Conservation (phyloP, 2,329 filamentous ascomycete genomes). For the Furcasterigmium sp. region DNA sequence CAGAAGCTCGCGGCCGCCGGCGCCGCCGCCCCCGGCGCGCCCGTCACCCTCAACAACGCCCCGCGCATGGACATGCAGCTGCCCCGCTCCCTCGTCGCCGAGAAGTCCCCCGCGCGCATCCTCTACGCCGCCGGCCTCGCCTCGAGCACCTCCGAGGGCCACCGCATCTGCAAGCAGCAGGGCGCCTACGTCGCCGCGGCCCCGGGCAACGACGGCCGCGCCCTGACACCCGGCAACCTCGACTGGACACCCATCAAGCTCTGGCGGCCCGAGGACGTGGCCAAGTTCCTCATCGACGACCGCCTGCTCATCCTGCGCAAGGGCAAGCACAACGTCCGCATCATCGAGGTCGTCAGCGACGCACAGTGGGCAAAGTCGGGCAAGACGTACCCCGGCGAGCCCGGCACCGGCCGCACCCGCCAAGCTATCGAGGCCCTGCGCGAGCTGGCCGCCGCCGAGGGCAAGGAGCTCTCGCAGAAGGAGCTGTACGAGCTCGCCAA, state of each 20-base stretch:
- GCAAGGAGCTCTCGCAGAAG: conserved; percentile 17
- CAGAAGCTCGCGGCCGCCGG: conserved; percentile 4
- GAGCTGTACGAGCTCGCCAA: conserved; percentile 22
- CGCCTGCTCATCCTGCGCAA: conserved; percentile 55
- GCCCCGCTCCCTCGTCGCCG: conserved; percentile 49
- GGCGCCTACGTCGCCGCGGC: conserved; percentile 58
- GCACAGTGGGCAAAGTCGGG: conserved; percentile 46
- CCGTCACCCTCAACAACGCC: conserved; percentile 36
- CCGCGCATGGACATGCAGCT: conserved; percentile 52
- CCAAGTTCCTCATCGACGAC: conserved; percentile 55
- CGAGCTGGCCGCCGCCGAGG: conserved; percentile 25
- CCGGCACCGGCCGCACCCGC: conserved; percentile 42
- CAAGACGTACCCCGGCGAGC: conserved; percentile 47
- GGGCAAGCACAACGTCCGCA: conserved; percentile 58
- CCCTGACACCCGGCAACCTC: conserved; percentile 45
- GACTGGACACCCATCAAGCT: conserved; percentile 57
- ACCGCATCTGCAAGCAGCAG: conserved; percentile 48
- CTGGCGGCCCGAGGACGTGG: conserved; percentile 51
- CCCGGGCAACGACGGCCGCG: conserved; percentile 32
- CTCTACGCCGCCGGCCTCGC: conserved; percentile 56
- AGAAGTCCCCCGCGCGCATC: conserved; percentile 52
- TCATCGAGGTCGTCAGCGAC: conserved; percentile 55
- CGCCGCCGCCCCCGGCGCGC: conserved; percentile 11
- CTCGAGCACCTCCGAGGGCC: conserved; percentile 49
- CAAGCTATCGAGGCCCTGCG: conserved; percentile 31